Percentiles rank a stretch among this genome's conserved stretches.
Conservation (phyloP, 2,329 filamentous ascomycete genomes). For the Nothopassalora personata region DNA sequence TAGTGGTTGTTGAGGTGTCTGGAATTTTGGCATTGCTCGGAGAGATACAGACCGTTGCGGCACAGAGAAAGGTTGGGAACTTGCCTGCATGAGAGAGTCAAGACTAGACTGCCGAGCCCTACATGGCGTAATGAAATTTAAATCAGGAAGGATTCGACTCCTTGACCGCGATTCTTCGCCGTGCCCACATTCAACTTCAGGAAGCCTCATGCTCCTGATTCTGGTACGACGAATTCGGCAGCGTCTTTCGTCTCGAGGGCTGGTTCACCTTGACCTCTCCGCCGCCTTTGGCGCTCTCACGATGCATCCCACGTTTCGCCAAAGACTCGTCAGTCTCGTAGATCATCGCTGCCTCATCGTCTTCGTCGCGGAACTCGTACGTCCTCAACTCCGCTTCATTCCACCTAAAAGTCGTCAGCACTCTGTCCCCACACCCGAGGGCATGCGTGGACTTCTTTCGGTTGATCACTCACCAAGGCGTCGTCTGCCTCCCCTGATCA, state of each 20-base stretch:
- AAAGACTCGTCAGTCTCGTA: constrained; percentile 26
- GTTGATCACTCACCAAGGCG: constrained; percentile 21
- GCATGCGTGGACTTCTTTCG: too few relatives aligned
- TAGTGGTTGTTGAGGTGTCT: neutral
- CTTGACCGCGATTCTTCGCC: too few relatives aligned
- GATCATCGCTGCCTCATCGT: constrained; percentile 25
- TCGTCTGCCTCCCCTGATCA: constrained; percentile 28
- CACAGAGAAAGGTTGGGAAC: too few relatives aligned
- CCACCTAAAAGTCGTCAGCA: constrained; percentile 15
- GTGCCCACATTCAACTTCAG: neutral
- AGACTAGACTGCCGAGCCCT: too few relatives aligned
- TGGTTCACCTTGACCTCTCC: neutral
- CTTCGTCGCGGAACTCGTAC: constrained; percentile 23
- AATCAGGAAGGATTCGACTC: too few relatives aligned
- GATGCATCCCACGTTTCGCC: constrained; percentile 8
- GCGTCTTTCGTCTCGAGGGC: neutral
- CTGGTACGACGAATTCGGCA: neutral
- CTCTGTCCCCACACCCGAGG: neutral
- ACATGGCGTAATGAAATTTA: too few relatives aligned
- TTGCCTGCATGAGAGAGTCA: too few relatives aligned
- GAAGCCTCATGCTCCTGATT: neutral
- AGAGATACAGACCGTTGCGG: too few relatives aligned
- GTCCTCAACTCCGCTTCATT: constrained; percentile 29
- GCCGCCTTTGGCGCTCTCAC: neutral
- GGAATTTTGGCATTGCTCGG: too few relatives aligned